Conservation (phyloP, 2,329 filamentous ascomycete genomes). For the Corynespora cassiicola region DNA sequence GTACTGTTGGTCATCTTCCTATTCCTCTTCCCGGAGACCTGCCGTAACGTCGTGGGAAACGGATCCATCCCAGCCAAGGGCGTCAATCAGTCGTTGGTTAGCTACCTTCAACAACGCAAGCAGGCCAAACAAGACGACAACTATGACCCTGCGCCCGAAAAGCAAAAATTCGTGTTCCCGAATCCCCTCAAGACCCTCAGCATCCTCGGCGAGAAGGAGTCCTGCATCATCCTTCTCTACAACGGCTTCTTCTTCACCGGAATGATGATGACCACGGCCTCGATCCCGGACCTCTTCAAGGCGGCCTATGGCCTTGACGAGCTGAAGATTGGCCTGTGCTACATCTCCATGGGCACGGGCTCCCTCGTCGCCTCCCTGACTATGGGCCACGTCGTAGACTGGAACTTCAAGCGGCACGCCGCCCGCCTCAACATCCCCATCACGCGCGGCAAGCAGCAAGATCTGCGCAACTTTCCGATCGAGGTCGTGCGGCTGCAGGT, state of each 20-base stretch:
- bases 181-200: slow-evolving; percentile 34
- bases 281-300: slow-evolving; percentile 33
- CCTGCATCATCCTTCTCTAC: slow-evolving; percentile 36
- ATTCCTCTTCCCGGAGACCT: slow-evolving; percentile 52
- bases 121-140: slow-evolving; percentile 10
- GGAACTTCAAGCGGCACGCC: slow-evolving; percentile 75
- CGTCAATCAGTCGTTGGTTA: slow-evolving; percentile 36
- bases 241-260: slow-evolving; percentile 43
- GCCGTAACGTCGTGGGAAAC: slow-evolving; percentile 52
- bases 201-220: slow-evolving; percentile 40
- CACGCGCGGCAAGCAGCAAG: slow-evolving; percentile 62
- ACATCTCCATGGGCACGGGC: slow-evolving; percentile 36
- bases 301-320: slow-evolving; percentile 36
- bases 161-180: slow-evolving; percentile 26
- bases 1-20: slow-evolving; percentile 41
- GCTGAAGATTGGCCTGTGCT: slow-evolving; percentile 37
- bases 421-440: slow-evolving; percentile 66
- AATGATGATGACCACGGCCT: slow-evolving; percentile 34
- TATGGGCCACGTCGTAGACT: slow-evolving; percentile 62
- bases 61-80: slow-evolving; percentile 41
- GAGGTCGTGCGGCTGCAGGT: slow-evolving; percentile 53
- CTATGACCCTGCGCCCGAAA: slow-evolving; percentile 8
- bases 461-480: slow-evolving; percentile 60
- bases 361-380: slow-evolving; percentile 32
- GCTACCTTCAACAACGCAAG: slow-evolving; percentile 35